A percentile compares a stretch with the other conserved stretches of the same genome.
Conservation (phyloP, 345 rosid species). For the Murraya paniculata region DNA sequence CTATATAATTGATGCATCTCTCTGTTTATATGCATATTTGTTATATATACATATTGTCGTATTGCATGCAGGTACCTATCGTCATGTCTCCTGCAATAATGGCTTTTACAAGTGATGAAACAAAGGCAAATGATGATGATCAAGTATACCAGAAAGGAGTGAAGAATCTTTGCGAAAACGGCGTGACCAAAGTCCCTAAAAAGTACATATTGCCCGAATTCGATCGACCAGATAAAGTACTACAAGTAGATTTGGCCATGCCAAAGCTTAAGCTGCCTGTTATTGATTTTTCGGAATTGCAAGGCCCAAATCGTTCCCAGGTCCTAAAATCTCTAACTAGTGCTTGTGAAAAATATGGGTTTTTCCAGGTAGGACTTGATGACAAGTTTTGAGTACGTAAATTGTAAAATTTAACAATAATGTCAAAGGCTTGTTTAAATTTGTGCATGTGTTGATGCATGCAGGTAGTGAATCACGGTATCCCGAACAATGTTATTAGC, state of each 20-base stretch:
- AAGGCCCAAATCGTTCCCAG: slow-evolving; percentile 47
- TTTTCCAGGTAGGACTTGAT: slow-evolving; percentile 59
- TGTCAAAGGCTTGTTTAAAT: no score
- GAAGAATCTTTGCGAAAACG: slow-evolving; percentile 59
- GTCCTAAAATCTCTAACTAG: slow-evolving; percentile 50
- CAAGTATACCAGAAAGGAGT: slow-evolving; percentile 65
- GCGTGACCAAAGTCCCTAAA: slow-evolving; percentile 52
- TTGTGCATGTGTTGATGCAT: not conserved
- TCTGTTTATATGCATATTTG: no score
- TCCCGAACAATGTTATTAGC: slow-evolving; percentile 45
- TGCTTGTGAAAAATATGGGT: slow-evolving; percentile 73
- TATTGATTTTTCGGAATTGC: slow-evolving; percentile 66
- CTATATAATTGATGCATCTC: no score
- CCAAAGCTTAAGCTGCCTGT: slow-evolving; percentile 59
- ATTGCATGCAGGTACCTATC: no score
- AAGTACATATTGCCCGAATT: slow-evolving; percentile 61
- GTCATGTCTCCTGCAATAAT: slow-evolving; percentile 53
- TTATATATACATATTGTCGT: no score
- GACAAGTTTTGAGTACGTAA: not conserved
- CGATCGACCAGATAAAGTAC: slow-evolving; percentile 41
- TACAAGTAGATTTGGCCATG: slow-evolving; percentile 7
- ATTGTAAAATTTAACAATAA: no score
- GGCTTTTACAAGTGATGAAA: slow-evolving; percentile 26
- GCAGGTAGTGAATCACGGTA: slow-evolving; percentile 82
- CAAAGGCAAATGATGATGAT: slow-evolving; percentile 23